A percentile compares a stretch with the other conserved stretches of the same genome.
phyloP scores from a whole-genome alignment of 495 filamentous ascomycete species.

The Sporormia fimetaria region DNA sequence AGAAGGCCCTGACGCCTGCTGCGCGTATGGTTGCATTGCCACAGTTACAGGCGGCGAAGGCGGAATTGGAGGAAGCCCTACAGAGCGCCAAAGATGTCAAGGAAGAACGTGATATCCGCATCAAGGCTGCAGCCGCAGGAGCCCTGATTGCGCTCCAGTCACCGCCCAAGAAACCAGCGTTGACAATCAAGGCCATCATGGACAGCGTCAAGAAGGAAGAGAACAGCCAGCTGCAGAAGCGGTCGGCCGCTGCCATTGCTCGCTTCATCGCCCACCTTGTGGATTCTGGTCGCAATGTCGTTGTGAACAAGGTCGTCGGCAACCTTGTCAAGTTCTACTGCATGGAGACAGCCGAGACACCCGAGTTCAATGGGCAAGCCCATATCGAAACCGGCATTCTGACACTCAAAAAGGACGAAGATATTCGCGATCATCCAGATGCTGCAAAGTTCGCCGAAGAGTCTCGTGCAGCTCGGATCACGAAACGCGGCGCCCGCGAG shows the following conservation, averaged over 20 bases:
- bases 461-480: conserved; percentile 73
- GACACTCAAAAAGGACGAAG: conserved; percentile 92
- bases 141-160: conserved; percentile 77
- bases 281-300: conserved; percentile 56
- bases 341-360: conserved; percentile 92
- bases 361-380: conserved; percentile 76
- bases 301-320: conserved; percentile 83
- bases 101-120: conserved; percentile 71
- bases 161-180: conserved; percentile 80
- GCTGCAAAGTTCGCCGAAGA: conserved; percentile 79
- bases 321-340: conserved; percentile 96
- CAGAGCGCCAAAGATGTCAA: conserved; percentile 67
- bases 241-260: conserved; percentile 74
- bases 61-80: conserved; percentile 56
- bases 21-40: conserved; percentile 70
- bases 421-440: conserved; percentile 83
- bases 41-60: conserved; percentile 60
- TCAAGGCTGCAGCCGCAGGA: conserved; percentile 73
- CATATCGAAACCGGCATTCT: conserved; percentile 64
- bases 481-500: conserved; percentile 84
- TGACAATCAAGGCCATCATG: conserved; percentile 92
- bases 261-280: conserved; percentile 78
- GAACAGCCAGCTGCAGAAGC: conserved; percentile 76
- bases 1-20: conserved; percentile 69
- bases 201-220: conserved; percentile 95